Percentiles rank a stretch among this genome's conserved stretches.
phyloP scores from a whole-genome alignment of 176 grass and related monocot genomes.

The Ensete glaucum region DNA sequence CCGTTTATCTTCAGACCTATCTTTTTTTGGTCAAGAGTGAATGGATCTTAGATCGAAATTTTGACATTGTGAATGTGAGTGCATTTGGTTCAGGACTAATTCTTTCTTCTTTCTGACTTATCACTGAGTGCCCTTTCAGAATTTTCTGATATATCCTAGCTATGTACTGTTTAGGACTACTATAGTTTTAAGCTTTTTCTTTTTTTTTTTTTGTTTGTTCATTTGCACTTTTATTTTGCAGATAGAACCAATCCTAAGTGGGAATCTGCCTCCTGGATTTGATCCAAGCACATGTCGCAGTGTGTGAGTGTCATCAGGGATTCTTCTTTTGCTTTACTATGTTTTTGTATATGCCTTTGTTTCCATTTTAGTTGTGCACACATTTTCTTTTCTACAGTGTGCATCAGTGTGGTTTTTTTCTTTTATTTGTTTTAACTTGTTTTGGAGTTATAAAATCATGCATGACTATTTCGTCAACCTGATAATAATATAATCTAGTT shows the following conservation, averaged over 20 bases:
- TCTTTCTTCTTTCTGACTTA: neutral
- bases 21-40: neutral
- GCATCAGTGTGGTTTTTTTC: neutral
- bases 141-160: neutral
- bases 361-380: neutral
- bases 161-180: neutral
- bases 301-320: constrained; percentile 67
- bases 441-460: neutral
- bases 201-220: constrained; percentile 33
- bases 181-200: neutral
- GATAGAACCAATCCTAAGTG: constrained; percentile 92
- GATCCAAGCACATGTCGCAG: constrained; percentile 95
- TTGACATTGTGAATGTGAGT: neutral
- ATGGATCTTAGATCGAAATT: neutral
- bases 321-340: constrained; percentile 26
- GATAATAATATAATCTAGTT: no score
- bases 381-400: neutral
- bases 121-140: neutral
- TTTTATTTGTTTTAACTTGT: neutral
- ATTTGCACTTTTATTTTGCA: constrained; percentile 57
- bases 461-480: no score
- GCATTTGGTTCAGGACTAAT: neutral
- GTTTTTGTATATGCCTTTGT: constrained; percentile 5
- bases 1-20: neutral
- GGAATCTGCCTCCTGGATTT: constrained; percentile 97